phyloP scores from a whole-genome alignment of 164 flowering plant genomes.

The Vitis amurensis region DNA sequence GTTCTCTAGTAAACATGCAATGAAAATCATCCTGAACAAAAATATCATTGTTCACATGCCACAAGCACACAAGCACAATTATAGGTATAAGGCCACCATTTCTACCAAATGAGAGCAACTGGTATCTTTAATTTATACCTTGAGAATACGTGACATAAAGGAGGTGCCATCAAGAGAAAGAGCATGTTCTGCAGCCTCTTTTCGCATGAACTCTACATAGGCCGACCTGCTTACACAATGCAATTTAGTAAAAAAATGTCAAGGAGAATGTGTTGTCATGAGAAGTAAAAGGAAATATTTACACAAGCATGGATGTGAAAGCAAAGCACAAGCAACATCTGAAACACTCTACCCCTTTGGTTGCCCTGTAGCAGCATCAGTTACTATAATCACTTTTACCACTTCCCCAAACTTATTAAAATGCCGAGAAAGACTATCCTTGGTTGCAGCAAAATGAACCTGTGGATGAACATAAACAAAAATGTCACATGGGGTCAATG shows the following conservation, averaged over 20 bases:
- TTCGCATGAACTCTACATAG: conserved; percentile 78
- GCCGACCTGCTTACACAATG: conserved; percentile 64
- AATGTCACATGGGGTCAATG: background rate
- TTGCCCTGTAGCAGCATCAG: conserved; percentile 87
- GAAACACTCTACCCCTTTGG: conserved; percentile 71
- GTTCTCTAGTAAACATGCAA: background rate
- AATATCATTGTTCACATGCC: background rate
- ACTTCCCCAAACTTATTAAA: conserved; percentile 95
- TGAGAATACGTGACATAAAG: conserved; percentile 91
- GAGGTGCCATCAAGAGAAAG: conserved; percentile 86
- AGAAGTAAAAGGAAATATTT: background rate
- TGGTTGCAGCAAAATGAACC: conserved; percentile 98
- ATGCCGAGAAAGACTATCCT: conserved; percentile 87
- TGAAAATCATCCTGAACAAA: background rate
- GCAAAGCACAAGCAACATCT: background rate
- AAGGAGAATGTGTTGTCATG: background rate
- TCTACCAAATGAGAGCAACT: background rate
- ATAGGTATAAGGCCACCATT: background rate
- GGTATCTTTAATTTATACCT: conserved; percentile 44
- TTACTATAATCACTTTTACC: conserved; percentile 72
- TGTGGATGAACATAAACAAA: conserved; percentile 20
- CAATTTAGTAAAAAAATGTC: conserved; percentile 1
- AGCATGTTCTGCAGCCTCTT: conserved; percentile 87
- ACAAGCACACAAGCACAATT: background rate
- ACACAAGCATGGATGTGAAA: background rate